These are phyloP conservation scores for Salix udensis DNA, from an alignment of 345 rosid genomes.

Conservation along the genomic window DNA sequence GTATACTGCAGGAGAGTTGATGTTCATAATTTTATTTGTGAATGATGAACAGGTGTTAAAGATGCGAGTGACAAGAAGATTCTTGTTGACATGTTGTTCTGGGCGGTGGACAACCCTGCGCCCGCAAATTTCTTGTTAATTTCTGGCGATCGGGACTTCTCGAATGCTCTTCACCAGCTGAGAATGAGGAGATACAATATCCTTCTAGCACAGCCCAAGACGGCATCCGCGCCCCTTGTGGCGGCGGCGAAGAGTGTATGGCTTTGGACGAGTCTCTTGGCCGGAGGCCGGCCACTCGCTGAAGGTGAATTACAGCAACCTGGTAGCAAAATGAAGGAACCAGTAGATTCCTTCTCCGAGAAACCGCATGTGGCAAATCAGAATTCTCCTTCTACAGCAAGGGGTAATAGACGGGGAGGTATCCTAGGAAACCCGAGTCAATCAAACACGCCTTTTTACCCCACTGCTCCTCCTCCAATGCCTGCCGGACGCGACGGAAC, in stretches of 20 bases:
- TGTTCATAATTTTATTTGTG: not conserved
- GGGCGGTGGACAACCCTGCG: conserved; percentile 93
- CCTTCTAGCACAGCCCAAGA: conserved; percentile 74
- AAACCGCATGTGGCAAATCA: conserved; percentile 26
- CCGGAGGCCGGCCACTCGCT: conserved; percentile 63
- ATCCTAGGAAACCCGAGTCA: conserved; percentile 12
- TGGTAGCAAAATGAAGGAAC: conserved; percentile 28
- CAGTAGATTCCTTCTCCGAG: conserved; percentile 8
- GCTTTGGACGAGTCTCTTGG: conserved; percentile 75
- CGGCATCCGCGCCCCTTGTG: conserved; percentile 66
- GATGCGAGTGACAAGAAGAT: conserved; percentile 98
- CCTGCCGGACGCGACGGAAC: conserved; percentile 20
- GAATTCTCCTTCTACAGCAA: conserved; percentile 14
- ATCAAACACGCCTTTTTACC: conserved; percentile 6
- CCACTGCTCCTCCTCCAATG: conserved; percentile 8
- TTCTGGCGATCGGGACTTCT: conserved; percentile 89
- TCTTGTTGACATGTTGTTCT: conserved; percentile 80
- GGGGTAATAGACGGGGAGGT: conserved; percentile 19
- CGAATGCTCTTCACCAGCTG: conserved; percentile 87
- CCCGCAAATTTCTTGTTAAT: conserved; percentile 80
- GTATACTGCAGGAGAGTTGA: not conserved
- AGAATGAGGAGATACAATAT: conserved; percentile 88
- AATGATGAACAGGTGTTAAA: conserved; percentile 55
- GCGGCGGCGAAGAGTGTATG: conserved; percentile 83
- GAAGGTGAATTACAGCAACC: conserved; percentile 42